Evolutionary conservation across 1,284 basidiomycete species (phyloP).

Genomic region (Cutaneotrichosporon daszewskae): DNA sequence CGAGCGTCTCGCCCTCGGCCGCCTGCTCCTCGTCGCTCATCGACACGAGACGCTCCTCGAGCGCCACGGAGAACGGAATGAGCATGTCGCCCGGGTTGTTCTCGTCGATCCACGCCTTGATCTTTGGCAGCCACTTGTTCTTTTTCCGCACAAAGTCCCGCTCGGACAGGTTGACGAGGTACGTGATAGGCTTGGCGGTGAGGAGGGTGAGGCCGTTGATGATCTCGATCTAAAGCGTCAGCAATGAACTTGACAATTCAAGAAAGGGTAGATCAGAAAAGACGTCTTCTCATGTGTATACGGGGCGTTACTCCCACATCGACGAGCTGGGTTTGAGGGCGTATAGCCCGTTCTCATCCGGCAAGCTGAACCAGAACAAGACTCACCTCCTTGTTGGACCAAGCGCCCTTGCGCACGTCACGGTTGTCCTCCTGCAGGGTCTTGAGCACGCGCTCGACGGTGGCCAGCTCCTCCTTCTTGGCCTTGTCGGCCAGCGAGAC

Average conservation of each 20-base stretch:
- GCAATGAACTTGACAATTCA: slow-evolving; percentile 3
- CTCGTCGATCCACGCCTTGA: slow-evolving; percentile 97
- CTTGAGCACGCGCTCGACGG: slow-evolving; percentile 78
- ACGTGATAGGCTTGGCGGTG: slow-evolving; percentile 96
- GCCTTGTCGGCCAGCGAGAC: slow-evolving; percentile 87
- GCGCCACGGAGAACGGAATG: slow-evolving; percentile 94
- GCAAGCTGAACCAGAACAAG: slow-evolving; percentile 2
- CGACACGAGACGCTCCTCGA: slow-evolving; percentile 81
- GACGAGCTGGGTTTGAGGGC: slow-evolving; percentile 69
- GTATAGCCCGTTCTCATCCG: slow-evolving; percentile 69
- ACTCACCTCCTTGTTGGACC: slow-evolving; percentile 95
- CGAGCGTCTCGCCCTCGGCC: slow-evolving; percentile 61
- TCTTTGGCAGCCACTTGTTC: slow-evolving; percentile 99
- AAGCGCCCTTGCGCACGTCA: slow-evolving; percentile 90
- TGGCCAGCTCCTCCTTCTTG: slow-evolving; percentile 91
- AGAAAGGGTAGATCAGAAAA: slow-evolving; percentile 12
- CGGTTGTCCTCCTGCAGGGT: slow-evolving; percentile 73
- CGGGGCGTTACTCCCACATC: slow-evolving; percentile 67
- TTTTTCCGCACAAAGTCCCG: slow-evolving; percentile 94
- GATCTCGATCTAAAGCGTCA: slow-evolving; percentile 70
- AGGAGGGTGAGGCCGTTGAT: slow-evolving; percentile 88
- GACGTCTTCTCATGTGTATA: slow-evolving; percentile 53
- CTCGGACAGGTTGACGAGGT: slow-evolving; percentile 96
- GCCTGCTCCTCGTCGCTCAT: slow-evolving; percentile 64
- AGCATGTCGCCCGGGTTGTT: slow-evolving; percentile 94